These are phyloP conservation scores for Candida cerambycidarum DNA, from an alignment of 805 yeast species.

Conservation along the genomic window DNA sequence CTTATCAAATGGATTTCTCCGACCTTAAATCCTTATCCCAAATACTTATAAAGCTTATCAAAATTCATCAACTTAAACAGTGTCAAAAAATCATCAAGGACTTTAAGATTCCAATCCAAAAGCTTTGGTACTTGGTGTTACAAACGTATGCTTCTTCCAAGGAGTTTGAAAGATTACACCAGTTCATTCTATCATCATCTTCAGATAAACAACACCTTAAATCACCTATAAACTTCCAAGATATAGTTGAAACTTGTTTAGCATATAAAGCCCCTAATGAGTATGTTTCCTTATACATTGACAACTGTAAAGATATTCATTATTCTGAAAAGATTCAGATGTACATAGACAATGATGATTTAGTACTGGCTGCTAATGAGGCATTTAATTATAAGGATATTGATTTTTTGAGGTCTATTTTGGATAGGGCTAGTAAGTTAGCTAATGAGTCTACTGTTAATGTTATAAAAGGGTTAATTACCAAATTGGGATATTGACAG, in stretches of 20 bases:
- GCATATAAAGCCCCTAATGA: slow-evolving; percentile 51
- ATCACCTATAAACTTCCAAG: slow-evolving; percentile 71
- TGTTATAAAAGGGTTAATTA: slow-evolving; percentile 21
- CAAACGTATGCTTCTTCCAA: slow-evolving; percentile 25
- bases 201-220: slow-evolving; percentile 33
- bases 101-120: slow-evolving; percentile 29
- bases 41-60: slow-evolving; percentile 27
- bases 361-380: slow-evolving; percentile 49
- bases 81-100: slow-evolving; percentile 32
- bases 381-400: slow-evolving; percentile 46
- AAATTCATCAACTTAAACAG: slow-evolving; percentile 38
- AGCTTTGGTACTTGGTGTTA: slow-evolving; percentile 35
- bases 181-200: slow-evolving; percentile 25
- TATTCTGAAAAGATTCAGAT: slow-evolving; percentile 50
- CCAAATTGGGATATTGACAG: slow-evolving; percentile 30
- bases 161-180: slow-evolving; percentile 36
- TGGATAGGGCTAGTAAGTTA: slow-evolving; percentile 18
- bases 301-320: slow-evolving; percentile 45
- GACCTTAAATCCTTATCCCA: slow-evolving; percentile 24
- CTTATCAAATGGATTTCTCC: slow-evolving; percentile 32
- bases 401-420: slow-evolving; percentile 26
- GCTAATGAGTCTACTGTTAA: slow-evolving; percentile 15
- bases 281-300: slow-evolving; percentile 61
- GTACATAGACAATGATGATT: slow-evolving; percentile 53
- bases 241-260: slow-evolving; percentile 56